Conservation (phyloP, 2,329 filamentous ascomycete genomes). For the Xylariaceae sp. region DNA sequence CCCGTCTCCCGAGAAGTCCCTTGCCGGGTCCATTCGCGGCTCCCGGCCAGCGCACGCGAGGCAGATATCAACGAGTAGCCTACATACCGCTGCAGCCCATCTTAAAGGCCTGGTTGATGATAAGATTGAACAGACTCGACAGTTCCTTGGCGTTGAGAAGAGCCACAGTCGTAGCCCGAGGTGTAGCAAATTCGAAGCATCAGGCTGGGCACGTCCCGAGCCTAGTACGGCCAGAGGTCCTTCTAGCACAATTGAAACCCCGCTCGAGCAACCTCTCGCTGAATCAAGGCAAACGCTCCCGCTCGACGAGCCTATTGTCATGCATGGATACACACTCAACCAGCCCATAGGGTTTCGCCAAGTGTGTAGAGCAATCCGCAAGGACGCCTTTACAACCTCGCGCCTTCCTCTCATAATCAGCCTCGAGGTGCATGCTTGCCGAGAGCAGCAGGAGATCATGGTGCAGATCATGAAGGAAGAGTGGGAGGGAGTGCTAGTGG, state of each 20-base stretch:
- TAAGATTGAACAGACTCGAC: constrained; percentile 30
- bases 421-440: constrained; percentile 80
- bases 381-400: constrained; percentile 70
- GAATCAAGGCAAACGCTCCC: constrained; percentile 29
- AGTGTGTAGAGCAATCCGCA: constrained; percentile 73
- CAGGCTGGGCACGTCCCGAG: constrained; percentile 14
- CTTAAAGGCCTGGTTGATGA: constrained; percentile 33
- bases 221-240: constrained; percentile 13
- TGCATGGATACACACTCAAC: constrained; percentile 79
- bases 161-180: constrained; percentile 25
- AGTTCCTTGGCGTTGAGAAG: constrained; percentile 28
- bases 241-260: constrained; percentile 10
- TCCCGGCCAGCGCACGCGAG: constrained; percentile 40
- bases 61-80: constrained; percentile 41
- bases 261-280: constrained; percentile 16
- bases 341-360: constrained; percentile 80
- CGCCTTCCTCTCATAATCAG: constrained; percentile 84
- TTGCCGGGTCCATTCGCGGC: constrained; percentile 34
- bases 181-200: constrained; percentile 22
- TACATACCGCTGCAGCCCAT: constrained; percentile 41
- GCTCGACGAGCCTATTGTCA: constrained; percentile 67
- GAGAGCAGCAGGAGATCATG: constrained; percentile 84
- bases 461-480: constrained; percentile 89
- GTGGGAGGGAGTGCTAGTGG: constrained; percentile 71
- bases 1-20: constrained; percentile 26